A percentile compares a stretch with the other conserved stretches of the same genome.
Conservation (phyloP, 2,329 filamentous ascomycete species). For the Cercospora canescens region DNA sequence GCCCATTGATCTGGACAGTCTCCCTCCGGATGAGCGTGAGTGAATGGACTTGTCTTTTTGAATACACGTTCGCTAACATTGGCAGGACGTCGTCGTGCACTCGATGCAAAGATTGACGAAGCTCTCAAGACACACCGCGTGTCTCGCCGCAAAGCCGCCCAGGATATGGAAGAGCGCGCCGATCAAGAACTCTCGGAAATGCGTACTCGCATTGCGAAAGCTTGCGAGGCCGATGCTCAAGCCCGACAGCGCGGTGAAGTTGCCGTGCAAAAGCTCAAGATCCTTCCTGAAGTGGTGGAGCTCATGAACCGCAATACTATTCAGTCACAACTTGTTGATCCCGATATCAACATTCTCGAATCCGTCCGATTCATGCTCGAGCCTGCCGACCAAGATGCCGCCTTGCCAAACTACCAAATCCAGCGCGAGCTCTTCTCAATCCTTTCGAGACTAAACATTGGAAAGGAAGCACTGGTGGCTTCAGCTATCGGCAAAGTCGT, state of each 20-base stretch:
- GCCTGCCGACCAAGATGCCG: slow-evolving; percentile 82
- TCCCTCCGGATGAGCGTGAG: slow-evolving; percentile 81
- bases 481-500: slow-evolving; percentile 96
- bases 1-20: slow-evolving; percentile 71
- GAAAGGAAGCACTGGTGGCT: slow-evolving; percentile 85
- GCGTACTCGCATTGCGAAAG: slow-evolving; percentile 85
- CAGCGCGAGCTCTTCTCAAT: slow-evolving; percentile 90
- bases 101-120: slow-evolving; percentile 85
- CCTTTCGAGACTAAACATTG: slow-evolving; percentile 77
- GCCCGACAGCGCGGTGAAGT: slow-evolving; percentile 78
- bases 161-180: slow-evolving; percentile 86
- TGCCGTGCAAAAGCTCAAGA: slow-evolving; percentile 88
- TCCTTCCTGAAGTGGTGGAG: slow-evolving; percentile 85
- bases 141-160: slow-evolving; percentile 78
- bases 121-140: slow-evolving; percentile 82
- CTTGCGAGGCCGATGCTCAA: slow-evolving; percentile 81
- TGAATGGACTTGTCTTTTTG: slow-evolving; percentile 23
- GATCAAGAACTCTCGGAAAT: slow-evolving; percentile 88
- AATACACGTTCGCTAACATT: slow-evolving; percentile 24
- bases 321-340: slow-evolving; percentile 81
- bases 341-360: slow-evolving; percentile 91
- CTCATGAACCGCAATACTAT: slow-evolving; percentile 88
- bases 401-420: slow-evolving; percentile 93
- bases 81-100: slow-evolving; percentile 69
- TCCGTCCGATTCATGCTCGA: slow-evolving; percentile 97